A percentile compares a stretch with the other conserved stretches of the same genome.
These are phyloP conservation scores for Aspergillus transmontanensis DNA, from an alignment of 2,329 filamentous ascomycete species.

Conservation along the genomic window DNA sequence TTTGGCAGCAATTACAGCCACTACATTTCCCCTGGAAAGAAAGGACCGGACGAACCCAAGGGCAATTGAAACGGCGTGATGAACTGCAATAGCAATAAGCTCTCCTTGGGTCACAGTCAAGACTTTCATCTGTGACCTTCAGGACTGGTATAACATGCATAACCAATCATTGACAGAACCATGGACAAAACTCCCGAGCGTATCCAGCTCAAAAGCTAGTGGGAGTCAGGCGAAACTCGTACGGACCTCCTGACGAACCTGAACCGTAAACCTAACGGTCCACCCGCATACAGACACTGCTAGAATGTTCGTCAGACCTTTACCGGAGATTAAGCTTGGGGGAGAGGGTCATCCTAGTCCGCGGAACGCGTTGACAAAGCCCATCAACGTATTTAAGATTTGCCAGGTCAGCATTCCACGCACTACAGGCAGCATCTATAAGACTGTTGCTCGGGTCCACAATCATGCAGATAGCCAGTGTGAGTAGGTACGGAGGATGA, in stretches of 20 bases:
- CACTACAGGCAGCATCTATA: too few species aligned
- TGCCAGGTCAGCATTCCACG: too few species aligned
- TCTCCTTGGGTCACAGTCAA: constrained; percentile 61
- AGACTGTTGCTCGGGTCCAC: background rate
- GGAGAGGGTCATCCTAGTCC: too few species aligned
- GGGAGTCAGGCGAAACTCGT: constrained; percentile 67
- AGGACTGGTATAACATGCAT: constrained; percentile 60
- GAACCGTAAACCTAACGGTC: constrained; percentile 79
- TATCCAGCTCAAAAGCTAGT: constrained; percentile 78
- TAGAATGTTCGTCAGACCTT: background rate
- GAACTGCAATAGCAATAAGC: constrained; percentile 60
- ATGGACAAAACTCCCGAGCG: constrained; percentile 67
- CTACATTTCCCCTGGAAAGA: constrained; percentile 73
- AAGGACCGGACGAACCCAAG: constrained; percentile 70
- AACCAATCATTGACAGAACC: constrained; percentile 65
- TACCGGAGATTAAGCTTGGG: background rate
- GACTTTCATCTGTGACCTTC: constrained; percentile 50
- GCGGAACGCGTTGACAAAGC: too few species aligned
- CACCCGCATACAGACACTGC: constrained; percentile 53
- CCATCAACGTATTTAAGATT: too few species aligned
- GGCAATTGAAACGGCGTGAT: constrained; percentile 61
- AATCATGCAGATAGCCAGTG: constrained; percentile 35
- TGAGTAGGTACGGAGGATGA: constrained; percentile 39
- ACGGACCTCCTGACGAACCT: constrained; percentile 65
- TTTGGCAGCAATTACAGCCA: constrained; percentile 68